Evolutionary conservation across 768 basidiomycete species (phyloP), one percentile per base, ranked within the genome.

Genomic region (Leucocoprinus leucothites): DNA sequence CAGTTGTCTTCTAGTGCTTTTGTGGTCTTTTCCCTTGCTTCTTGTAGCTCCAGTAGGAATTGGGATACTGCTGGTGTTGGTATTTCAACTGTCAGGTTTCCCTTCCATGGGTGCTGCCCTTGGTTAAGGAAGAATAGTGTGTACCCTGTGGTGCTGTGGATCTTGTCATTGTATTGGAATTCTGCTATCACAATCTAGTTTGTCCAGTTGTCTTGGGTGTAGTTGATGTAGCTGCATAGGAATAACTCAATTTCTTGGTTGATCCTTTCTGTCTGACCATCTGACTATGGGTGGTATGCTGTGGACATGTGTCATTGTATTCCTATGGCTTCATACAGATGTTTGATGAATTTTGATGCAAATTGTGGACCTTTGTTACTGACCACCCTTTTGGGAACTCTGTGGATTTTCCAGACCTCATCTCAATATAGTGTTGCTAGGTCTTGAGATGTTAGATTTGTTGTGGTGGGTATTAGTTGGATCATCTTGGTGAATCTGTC

Each of bases 301-400:
- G 38, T 38, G 3, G 38, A 38, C 3, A n/a, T 4, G 11, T 31
- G 5, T 38, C 16, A 6, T 38, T 38, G 3, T 38, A 38, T 48
- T 5, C 47, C 47, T 5, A 16, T 4, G 2, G n/a, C 5, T 25
- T 22, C 9, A 22, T 22, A 46, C 25, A 46, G 11, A 7, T 46
- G 21, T 14, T 9, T 25, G 21, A 46, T 46, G 31, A 48, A 31
- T 48, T 18, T 24, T 3, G 46, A 48, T 9, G 22, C 21, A 24
- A 47, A 47, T 38, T 57, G 42, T 4, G n/a, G 50, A 4, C 50
- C 41, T 43, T 24, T 41, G 14, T 51, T n/a, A 28, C 38, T 51
- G 9, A 51, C 26, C 1, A 34, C 19, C 6, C 16, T 26, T 18
- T 13, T 5, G 6, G 40, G 41, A 1, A 51, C 6, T 2, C 40